phyloP scores from a whole-genome alignment of 192 early-diverging fungal genomes.

The Backusella circina region DNA sequence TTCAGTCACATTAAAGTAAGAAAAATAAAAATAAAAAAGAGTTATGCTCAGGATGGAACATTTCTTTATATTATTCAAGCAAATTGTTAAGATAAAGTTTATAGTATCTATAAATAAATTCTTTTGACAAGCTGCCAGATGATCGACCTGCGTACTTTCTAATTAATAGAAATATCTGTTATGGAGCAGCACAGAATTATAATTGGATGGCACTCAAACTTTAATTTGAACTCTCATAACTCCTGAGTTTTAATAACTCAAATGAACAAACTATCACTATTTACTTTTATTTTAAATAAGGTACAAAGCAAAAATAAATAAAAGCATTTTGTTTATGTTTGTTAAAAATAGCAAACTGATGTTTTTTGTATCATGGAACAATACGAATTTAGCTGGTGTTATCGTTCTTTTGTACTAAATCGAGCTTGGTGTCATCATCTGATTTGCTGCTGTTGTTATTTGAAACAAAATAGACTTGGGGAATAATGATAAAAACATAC shows the following conservation, averaged over 20 bases:
- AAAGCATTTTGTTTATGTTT: not conserved
- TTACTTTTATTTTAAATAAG: slow-evolving; percentile 2
- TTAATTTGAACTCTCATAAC: not conserved
- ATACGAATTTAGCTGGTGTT: not conserved
- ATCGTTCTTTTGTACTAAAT: not conserved
- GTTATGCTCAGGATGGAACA: not conserved
- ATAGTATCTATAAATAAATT: not conserved
- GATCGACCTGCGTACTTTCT: not conserved
- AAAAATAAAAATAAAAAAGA: not conserved
- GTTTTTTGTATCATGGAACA: not conserved
- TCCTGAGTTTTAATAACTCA: not conserved
- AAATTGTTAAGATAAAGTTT: not conserved
- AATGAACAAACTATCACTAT: not conserved
- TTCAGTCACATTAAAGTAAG: not conserved
- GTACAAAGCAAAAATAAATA: not conserved
- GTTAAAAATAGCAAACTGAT: not conserved
- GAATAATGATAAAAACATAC: not conserved
- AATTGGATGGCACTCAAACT: not conserved
- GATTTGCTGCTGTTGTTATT: not conserved
- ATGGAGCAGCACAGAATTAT: not conserved
- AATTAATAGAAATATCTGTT: not conserved
- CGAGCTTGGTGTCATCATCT: not conserved
- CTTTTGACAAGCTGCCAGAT: not conserved
- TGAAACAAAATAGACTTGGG: not conserved
- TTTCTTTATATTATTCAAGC: not conserved